Base-by-base conservation (phyloP, 129 eudicot genomes). In the Sambucus nigra region DNA sequence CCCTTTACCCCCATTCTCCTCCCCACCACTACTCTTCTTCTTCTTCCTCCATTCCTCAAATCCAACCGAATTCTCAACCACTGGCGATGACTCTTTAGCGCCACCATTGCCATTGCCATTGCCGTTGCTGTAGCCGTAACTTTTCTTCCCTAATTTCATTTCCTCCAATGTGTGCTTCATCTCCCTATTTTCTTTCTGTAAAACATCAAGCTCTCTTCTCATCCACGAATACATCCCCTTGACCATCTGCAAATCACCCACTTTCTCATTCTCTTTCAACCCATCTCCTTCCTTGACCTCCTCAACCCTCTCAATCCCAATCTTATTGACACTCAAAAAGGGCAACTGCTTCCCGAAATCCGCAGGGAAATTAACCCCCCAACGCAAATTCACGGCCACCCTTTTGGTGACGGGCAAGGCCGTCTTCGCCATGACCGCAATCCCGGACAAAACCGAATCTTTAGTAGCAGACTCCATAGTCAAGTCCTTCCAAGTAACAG, bases 161-260 rank as follows among this genome's bases (percentile, higher is more conserved):
- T 80, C 92, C 45, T 81, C 88, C 68, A 89, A 45, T 14, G 50
- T 57, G 6, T 57, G 31, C 59, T 70, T 89, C 77, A 89, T 67
- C 59, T 78, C 95, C 51, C 83, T 60, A 44, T 89, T 89, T 41
- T 73, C 93, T 7, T 51, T 73, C 44, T 66, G 76, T 40, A 89
- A 69, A 59, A 55, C 70, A 50, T 59, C 82, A 75, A 89, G 35
- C 66, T 89, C 97, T 40, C 66, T 71, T 29, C 72, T 71, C 88
- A 81, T 84, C 95, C 82, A 84, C 7, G 71, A 47, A 63, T 72
- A 73, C 97, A 81, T 78, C 1, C 95, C 93, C 69, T 78, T 84
- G 60, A 89, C 63, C 72, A 73, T 35, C 70, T 78, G 95, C 67
- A 72, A 28, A 56, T 84, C 84, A 2, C 70, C 60, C 6, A 20